Evolutionary conservation across 345 rosid genomes (phyloP), one percentile per base, ranked within the genome.

Genomic region (Salix arbutifolia): DNA sequence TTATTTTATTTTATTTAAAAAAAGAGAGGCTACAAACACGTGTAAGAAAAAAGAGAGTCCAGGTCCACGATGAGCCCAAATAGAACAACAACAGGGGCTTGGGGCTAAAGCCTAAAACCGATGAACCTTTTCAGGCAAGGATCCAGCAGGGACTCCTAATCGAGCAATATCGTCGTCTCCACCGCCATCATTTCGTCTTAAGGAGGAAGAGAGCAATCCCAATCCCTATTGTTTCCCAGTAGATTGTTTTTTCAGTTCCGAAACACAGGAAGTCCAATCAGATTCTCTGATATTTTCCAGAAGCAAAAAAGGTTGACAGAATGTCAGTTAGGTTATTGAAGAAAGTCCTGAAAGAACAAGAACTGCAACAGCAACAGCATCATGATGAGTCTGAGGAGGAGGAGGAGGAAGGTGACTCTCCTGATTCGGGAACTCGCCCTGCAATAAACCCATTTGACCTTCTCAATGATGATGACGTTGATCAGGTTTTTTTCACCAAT

Each of bases 261-360:
- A n/a, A 58, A 58, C 4, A 4, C 16, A 4, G 64, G 64, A 58
- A 40, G 23, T 58, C 28, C 64, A 58, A n/a, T 58, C 64, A 58
- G 23, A 58, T n/a, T 58, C 28, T 58, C 28, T 56, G 13, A n/a
- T 23, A 23, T 58, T 58, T 58, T 58, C 3, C 14, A n/a, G 64
- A 58, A 8, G 28, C 64, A 58, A 23, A 58, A 58, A n/a, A 58
- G 23, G 26, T n/a, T 18, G n/a, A 38, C 40, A 68, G 21, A 69
- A 94, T 92, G 98, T 94, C 97, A 67, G 90, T 80, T 75, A 87
- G 98, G 77, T 83, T 89, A 76, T 76, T 94, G 83, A 91, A 90
- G 91, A 92, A 89, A 82, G 87, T 90, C 67, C 81, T 92, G 77
- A 85, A 89, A 82, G 93, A 92, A 73, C 97, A 89, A 69, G 98